These are phyloP conservation scores for Tausonia pullulans DNA, from an alignment of 1,284 basidiomycete species.

Conservation along the genomic window DNA sequence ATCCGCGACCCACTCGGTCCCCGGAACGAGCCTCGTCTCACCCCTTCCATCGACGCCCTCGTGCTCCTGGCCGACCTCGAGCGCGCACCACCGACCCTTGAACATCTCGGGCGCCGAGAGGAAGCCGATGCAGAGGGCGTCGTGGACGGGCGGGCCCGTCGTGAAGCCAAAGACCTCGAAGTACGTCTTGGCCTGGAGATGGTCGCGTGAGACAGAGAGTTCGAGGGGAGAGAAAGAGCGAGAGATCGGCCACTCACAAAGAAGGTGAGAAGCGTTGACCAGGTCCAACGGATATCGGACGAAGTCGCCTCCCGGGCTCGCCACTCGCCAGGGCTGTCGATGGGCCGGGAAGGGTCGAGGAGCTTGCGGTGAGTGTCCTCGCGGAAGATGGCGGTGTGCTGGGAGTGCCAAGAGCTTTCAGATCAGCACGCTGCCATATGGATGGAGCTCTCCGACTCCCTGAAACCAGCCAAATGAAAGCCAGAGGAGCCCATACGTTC, in stretches of 20 bases:
- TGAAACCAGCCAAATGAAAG: too few relatives aligned
- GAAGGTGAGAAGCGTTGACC: constrained; percentile 14
- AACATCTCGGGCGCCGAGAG: constrained; percentile 38
- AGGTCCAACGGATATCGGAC: constrained; percentile 15
- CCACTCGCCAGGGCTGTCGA: too few relatives aligned
- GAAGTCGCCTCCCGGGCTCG: not conserved
- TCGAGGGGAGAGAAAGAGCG: not conserved
- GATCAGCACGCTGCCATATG: too few relatives aligned
- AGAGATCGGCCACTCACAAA: not conserved
- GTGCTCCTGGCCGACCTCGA: constrained; percentile 56
- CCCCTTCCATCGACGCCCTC: constrained; percentile 52
- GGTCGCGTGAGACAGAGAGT: not conserved
- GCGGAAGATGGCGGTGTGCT: constrained; percentile 61
- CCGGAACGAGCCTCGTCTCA: constrained; percentile 48
- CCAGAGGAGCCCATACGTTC: too few relatives aligned
- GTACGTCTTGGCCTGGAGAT: constrained; percentile 45
- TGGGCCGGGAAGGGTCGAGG: constrained; percentile 27
- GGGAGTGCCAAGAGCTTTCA: too few relatives aligned
- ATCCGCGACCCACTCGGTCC: constrained; percentile 53
- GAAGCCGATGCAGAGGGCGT: constrained; percentile 57
- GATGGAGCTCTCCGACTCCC: too few relatives aligned
- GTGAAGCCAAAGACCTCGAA: constrained; percentile 57
- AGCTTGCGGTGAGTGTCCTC: constrained; percentile 43
- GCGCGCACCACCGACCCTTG: constrained; percentile 47
- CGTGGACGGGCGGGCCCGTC: constrained; percentile 68